phyloP scores from a whole-genome alignment of 148 eudicot genomes.

The Cornus kousa region DNA sequence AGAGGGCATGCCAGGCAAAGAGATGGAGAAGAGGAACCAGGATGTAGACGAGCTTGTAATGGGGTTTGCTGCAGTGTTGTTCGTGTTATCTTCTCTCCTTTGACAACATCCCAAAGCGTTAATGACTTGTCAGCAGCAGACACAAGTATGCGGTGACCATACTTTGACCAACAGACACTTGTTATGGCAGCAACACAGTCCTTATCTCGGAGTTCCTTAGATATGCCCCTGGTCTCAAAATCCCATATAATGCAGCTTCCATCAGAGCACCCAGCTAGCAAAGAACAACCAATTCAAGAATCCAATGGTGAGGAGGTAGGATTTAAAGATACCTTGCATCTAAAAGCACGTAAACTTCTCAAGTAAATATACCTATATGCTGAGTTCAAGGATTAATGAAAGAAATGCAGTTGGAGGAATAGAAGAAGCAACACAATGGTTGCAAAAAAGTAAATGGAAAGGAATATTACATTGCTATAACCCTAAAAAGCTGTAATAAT shows the following conservation, averaged over 20 bases:
- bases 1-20: conserved; percentile 82
- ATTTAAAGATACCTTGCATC: neutral
- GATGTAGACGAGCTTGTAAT: conserved; percentile 78
- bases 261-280: conserved; percentile 87
- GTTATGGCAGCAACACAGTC: conserved; percentile 77
- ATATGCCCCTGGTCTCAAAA: conserved; percentile 80
- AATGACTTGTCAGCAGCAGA: conserved; percentile 88
- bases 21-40: conserved; percentile 74
- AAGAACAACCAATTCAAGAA: conserved; percentile 8
- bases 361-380: neutral
- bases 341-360: neutral
- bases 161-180: conserved; percentile 93
- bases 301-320: neutral
- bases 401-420: neutral
- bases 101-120: conserved; percentile 88
- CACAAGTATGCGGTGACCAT: conserved; percentile 76
- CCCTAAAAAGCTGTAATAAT: neutral
- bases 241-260: conserved; percentile 97
- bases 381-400: neutral
- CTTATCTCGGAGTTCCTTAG: conserved; percentile 72
- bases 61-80: conserved; percentile 69
- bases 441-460: neutral
- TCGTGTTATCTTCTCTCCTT: conserved; percentile 68
- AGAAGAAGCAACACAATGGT: neutral
- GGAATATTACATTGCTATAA: neutral